Base-by-base conservation (phyloP, 805 yeast species). In the Saturnispora saitoi region DNA sequence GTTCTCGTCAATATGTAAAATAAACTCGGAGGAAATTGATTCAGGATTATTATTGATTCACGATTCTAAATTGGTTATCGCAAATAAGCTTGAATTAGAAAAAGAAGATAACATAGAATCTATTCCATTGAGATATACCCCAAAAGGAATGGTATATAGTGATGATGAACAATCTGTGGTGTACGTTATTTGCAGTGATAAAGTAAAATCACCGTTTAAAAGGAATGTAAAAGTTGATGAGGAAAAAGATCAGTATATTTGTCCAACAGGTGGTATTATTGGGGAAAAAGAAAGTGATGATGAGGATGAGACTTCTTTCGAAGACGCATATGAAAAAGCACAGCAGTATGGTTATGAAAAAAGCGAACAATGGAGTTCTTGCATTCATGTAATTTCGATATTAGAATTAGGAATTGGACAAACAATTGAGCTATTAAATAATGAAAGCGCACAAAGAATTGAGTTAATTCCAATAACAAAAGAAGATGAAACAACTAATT, bases 1-100 rank as follows among this genome's bases (percentile, higher is more conserved):
- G 5, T 67, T 80, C 29, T 63, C 63, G 9, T 62, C 64, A 36
- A 83, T 81, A 0, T 67, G 78, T 8, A 34, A 28, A 0, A 80
- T 87, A 57, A 67, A 67, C 19, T 80, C 86, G 40, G 86, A 77
- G 50, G 93, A 85, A 51, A 69, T 76, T 48, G 67, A 69, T 1
- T 70, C 72, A 44, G 91, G 91, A 2, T 66, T 82, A 3, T 79
- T 87, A 26, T 89, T 86, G 0, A 69, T 85, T 15, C 68, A 69
- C 34, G 77, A 73, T 2, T 70, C 69, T 39, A 71, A 67, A 19
- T 65, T 87, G 50, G 64, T 72, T 2, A 83, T 86, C 29, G 72
- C 81, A 57, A 72, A 80, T 0, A 29, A 50, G 8, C 48, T 48
- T 14, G 40, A 32, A 6, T 9, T 50, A 20, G 24, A 42, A 17